A percentile compares a stretch with the other conserved stretches of the same genome.
Evolutionary conservation across 768 basidiomycete species (phyloP).

Genomic region (Panus rudis): DNA sequence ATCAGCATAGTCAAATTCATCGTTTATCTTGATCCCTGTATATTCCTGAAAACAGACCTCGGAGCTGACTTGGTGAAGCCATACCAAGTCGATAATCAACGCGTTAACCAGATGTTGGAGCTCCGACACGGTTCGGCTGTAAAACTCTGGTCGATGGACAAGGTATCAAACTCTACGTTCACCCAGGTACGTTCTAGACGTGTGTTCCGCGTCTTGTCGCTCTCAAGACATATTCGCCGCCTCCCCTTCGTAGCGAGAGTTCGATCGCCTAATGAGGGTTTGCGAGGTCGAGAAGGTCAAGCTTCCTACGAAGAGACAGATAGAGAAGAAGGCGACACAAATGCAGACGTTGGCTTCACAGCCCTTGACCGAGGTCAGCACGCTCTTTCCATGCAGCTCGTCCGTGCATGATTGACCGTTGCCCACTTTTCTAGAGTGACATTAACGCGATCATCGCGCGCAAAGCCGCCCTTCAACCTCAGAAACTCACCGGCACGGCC

Average conservation of each 20-base stretch:
- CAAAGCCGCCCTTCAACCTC: constrained; percentile 37
- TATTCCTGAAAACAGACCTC: constrained; percentile 39
- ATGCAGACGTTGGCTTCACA: constrained; percentile 52
- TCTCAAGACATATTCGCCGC: not conserved
- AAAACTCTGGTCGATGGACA: constrained; percentile 69
- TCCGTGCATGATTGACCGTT: not conserved
- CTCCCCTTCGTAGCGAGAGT: constrained; percentile 54
- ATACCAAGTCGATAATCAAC: constrained; percentile 64
- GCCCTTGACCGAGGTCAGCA: constrained; percentile 70
- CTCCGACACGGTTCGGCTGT: constrained; percentile 71
- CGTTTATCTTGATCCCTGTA: not conserved
- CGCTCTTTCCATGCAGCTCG: not conserved
- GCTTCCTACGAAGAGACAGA: constrained; percentile 57
- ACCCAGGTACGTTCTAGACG: constrained; percentile 53
- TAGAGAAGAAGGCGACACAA: constrained; percentile 61
- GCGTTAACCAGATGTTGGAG: constrained; percentile 59
- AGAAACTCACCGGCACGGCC: constrained; percentile 25
- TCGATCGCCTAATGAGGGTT: constrained; percentile 45
- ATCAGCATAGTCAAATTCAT: constrained; percentile 4
- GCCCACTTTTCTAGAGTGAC: constrained; percentile 57
- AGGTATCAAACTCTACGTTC: constrained; percentile 72
- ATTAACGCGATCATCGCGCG: constrained; percentile 71
- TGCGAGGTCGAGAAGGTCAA: constrained; percentile 48
- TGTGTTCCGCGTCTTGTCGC: not conserved
- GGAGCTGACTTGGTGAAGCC: constrained; percentile 48